These are phyloP conservation scores for Cladosporium sp. DNA, from an alignment of 2,329 filamentous ascomycete genomes.

Conservation along the genomic window DNA sequence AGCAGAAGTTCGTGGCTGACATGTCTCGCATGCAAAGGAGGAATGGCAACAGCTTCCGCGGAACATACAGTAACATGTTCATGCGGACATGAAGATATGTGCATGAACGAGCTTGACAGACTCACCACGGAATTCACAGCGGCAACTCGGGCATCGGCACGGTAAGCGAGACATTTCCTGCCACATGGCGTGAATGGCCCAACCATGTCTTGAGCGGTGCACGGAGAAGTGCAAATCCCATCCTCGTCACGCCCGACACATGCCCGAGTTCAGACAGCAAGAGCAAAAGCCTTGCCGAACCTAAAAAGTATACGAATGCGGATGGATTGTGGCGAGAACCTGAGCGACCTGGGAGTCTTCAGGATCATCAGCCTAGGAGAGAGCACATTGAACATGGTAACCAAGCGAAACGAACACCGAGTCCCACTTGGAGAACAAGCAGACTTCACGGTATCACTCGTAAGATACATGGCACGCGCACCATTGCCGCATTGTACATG, in stretches of 20 bases:
- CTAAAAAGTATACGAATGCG: background rate
- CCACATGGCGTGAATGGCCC: background rate
- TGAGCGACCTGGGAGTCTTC: background rate
- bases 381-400: too few species aligned
- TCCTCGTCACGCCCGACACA: background rate
- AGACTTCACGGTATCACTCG: too few species aligned
- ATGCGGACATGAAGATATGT: background rate
- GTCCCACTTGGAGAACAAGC: too few species aligned
- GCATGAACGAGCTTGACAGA: background rate
- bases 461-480: too few species aligned
- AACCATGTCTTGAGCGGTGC: background rate
- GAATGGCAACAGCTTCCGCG: background rate
- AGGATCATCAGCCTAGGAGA: background rate
- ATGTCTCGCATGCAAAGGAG: background rate
- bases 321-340: background rate
- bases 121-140: background rate
- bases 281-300: background rate
- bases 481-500: background rate
- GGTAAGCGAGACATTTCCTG: slow-evolving; percentile 1
- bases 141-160: background rate
- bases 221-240: background rate
- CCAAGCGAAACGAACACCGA: too few species aligned
- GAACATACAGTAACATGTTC: background rate
- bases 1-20: background rate
- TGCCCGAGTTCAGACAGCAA: background rate